Percentiles rank a stretch among this genome's conserved stretches.
phyloP scores from a whole-genome alignment of 78 protist genomes.

The Dictyostelium brefeldianum region DNA sequence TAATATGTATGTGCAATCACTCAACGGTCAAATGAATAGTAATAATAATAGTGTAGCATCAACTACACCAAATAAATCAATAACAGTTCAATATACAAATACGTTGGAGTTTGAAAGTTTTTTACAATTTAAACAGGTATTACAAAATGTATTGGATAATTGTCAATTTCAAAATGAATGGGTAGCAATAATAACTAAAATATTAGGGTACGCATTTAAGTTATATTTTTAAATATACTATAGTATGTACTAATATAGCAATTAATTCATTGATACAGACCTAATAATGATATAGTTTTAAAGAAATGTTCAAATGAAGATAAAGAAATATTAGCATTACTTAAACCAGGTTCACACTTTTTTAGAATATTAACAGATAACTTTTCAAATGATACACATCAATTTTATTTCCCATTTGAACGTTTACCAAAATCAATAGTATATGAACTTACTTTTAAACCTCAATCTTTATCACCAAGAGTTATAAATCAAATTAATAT shows the following conservation, averaged over 20 bases:
- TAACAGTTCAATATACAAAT: no score
- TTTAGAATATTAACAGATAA: background rate
- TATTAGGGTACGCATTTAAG: background rate
- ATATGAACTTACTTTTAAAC: background rate
- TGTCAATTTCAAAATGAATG: slow-evolving; percentile 1
- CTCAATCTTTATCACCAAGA: background rate
- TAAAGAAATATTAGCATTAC: background rate
- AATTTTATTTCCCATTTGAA: slow-evolving; percentile 17
- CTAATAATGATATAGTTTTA: slow-evolving; percentile 14
- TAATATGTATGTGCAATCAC: no score
- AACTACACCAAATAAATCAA: background rate
- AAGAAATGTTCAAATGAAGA: background rate
- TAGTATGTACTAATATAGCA: no score
- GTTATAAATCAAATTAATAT: background rate
- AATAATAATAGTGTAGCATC: background rate
- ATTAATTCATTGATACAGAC: background rate
- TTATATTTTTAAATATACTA: background rate
- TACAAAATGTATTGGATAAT: background rate
- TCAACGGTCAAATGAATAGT: no score
- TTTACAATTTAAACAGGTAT: background rate
- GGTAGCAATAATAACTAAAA: background rate
- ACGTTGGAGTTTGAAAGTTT: background rate
- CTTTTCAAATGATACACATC: background rate
- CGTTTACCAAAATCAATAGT: background rate
- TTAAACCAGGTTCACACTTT: slow-evolving; percentile 8